phyloP scores from a whole-genome alignment of 441 rosid genomes.

The Iberis amara region DNA sequence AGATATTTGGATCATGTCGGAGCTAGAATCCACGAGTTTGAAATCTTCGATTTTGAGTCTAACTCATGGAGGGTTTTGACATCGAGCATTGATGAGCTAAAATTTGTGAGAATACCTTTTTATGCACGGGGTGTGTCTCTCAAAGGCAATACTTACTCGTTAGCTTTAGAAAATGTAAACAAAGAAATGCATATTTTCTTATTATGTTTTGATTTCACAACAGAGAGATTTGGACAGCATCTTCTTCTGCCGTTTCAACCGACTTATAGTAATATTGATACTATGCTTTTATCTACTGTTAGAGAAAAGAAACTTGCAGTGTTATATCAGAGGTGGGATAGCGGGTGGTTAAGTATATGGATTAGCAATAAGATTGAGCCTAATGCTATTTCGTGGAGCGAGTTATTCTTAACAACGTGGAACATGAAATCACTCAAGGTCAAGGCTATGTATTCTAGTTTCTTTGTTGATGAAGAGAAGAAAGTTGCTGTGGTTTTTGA shows the following conservation, averaged over 20 bases:
- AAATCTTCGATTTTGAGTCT: neutral
- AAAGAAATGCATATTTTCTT: neutral
- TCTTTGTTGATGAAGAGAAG: slow-evolving; percentile 8
- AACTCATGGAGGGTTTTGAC: neutral
- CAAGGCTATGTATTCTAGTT: neutral
- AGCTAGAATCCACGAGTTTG: neutral
- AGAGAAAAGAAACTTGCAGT: neutral
- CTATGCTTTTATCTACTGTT: neutral
- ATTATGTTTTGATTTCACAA: slow-evolving; percentile 2
- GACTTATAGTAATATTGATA: neutral
- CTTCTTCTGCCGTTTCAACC: neutral
- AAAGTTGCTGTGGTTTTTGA: slow-evolving; percentile 9
- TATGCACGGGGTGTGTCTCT: neutral
- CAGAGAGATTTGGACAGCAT: neutral
- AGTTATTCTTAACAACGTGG: neutral
- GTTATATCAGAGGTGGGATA: neutral
- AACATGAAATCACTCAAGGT: neutral
- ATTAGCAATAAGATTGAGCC: slow-evolving; percentile 4
- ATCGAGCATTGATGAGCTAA: neutral
- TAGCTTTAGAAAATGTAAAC: neutral
- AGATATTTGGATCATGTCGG: no score
- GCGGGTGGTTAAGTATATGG: neutral
- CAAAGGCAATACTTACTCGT: neutral
- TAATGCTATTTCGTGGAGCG: neutral
- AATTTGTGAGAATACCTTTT: neutral